These are phyloP conservation scores for Epichloe gansuensis DNA, from an alignment of 2,329 filamentous ascomycete genomes.

Conservation along the genomic window DNA sequence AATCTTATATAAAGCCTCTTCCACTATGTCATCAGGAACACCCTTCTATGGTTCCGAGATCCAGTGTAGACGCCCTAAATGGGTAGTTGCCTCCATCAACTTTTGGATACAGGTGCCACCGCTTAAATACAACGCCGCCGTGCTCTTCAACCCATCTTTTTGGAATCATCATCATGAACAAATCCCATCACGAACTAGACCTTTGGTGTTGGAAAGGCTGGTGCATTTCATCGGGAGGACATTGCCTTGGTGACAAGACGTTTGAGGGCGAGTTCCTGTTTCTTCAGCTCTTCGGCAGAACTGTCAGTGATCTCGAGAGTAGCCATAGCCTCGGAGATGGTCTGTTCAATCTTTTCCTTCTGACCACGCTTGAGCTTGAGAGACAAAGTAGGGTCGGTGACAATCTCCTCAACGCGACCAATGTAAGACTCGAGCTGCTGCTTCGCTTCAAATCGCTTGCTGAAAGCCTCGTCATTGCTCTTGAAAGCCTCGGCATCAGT, in stretches of 20 bases:
- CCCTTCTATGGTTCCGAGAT: neutral
- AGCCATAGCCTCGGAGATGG: conserved; percentile 93
- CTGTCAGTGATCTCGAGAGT: conserved; percentile 94
- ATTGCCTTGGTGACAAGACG: conserved; percentile 96
- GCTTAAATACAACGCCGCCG: conserved; percentile 5
- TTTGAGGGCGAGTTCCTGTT: conserved; percentile 99
- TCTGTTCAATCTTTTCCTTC: conserved; percentile 99
- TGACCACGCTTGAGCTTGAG: conserved; percentile 97
- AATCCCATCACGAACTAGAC: neutral
- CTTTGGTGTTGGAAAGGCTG: neutral
- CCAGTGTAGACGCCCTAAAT: conserved; percentile 4
- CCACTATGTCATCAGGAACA: neutral
- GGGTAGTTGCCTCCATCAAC: conserved; percentile 2
- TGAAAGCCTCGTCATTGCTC: conserved; percentile 93
- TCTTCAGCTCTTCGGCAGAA: conserved; percentile 88
- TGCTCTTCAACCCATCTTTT: conserved; percentile 3
- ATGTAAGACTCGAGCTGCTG: conserved; percentile 99
- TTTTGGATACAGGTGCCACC: conserved; percentile 5
- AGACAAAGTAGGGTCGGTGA: conserved; percentile 89
- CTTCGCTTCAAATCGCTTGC: conserved; percentile 97
- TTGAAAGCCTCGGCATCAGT: conserved; percentile 97
- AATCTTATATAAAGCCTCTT: conserved; percentile 5
- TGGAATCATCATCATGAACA: conserved; percentile 1
- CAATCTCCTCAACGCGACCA: conserved; percentile 94
- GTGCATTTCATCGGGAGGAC: conserved; percentile 62